Base-by-base conservation (phyloP, 306 rosid species). In the Prunus mume region DNA sequence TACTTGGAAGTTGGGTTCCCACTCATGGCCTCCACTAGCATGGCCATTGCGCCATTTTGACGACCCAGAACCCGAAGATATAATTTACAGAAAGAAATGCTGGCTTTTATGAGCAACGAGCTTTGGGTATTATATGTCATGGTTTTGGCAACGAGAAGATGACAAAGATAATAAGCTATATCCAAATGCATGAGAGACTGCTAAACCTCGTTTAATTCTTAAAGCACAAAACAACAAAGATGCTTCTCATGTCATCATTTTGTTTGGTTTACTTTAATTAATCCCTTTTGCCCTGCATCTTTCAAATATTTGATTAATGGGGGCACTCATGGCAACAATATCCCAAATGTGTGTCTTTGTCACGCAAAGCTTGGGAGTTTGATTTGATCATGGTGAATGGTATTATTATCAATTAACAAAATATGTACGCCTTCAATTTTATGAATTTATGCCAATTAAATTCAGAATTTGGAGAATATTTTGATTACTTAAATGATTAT, bases 1-100 rank as follows among this genome's bases (percentile, higher is more conserved):
- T 65, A 72, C 80, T 80, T 71, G 80, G 83, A 83, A 65, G 71
- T 83, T 78, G 85, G 76, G 83, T 51, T 83, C 5, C 52, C 72
- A 76, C 85, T 88, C 88, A 66, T 82, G 88, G 78, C 85, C 73
- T 85, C 89, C 93, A 85, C 84, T 74, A 32, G 68, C 85, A 34
- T 70, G 71, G 68, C 41, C 22, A 43, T 80, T 72, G 74, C 47
- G 62, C 62, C 73, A 73, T 68, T 54, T 68, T 55, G 67, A 78
- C 65, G 65, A 77, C 82, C 73, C 91, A 81, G 79, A 27, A 60
- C 65, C 84, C 83, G 2, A 83, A 56, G 78, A 49, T n/a, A 28
- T 24, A 17, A 5, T 14, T 34, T 63, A 41, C 57, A 52, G 5
- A 6, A 41, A 57, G 2, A 56, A 83, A 27, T 30, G 80, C 65